A percentile compares a stretch with the other conserved stretches of the same genome.
Evolutionary conservation across 2,329 filamentous ascomycete species (phyloP).

Genomic region (Fusarium sp.): DNA sequence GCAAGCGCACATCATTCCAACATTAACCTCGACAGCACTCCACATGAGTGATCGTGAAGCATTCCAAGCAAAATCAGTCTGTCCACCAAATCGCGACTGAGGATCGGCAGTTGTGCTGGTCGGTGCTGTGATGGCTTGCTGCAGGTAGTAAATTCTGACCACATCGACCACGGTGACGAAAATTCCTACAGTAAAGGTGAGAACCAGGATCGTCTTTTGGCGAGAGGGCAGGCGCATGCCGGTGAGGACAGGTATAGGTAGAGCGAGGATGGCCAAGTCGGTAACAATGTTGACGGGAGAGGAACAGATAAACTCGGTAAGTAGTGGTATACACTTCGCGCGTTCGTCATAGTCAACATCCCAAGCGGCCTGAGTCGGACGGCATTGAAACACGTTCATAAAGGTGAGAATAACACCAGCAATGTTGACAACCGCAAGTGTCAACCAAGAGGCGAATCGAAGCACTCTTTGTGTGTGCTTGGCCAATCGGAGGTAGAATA

Average conservation of each 20-base stretch:
- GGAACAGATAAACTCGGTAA: constrained; percentile 76
- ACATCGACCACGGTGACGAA: constrained; percentile 92
- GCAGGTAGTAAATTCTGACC: constrained; percentile 88
- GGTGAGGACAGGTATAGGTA: constrained; percentile 90
- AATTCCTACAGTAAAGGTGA: constrained; percentile 87
- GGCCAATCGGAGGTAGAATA: constrained; percentile 88
- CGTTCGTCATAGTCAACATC: constrained; percentile 49
- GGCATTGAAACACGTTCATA: constrained; percentile 88
- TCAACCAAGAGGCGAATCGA: constrained; percentile 83
- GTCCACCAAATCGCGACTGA: constrained; percentile 61
- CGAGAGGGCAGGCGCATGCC: constrained; percentile 84
- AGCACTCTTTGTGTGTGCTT: constrained; percentile 81
- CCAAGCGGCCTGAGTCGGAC: constrained; percentile 78
- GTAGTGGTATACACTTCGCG: constrained; percentile 64
- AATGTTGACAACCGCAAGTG: constrained; percentile 80
- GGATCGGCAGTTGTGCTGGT: constrained; percentile 51
- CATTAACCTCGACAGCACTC: constrained; percentile 91
- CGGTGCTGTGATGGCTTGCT: constrained; percentile 70
- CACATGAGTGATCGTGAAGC: constrained; percentile 91
- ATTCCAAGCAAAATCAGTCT: constrained; percentile 73
- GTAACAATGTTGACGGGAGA: constrained; percentile 93
- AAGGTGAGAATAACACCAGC: constrained; percentile 84
- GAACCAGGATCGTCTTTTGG: constrained; percentile 87
- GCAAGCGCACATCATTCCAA: constrained; percentile 90
- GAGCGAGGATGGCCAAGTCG: constrained; percentile 85